Percentiles rank a stretch among this genome's conserved stretches.
Evolutionary conservation across 257 asterid genomes (phyloP).

Genomic region (Rehmannia glutinosa): DNA sequence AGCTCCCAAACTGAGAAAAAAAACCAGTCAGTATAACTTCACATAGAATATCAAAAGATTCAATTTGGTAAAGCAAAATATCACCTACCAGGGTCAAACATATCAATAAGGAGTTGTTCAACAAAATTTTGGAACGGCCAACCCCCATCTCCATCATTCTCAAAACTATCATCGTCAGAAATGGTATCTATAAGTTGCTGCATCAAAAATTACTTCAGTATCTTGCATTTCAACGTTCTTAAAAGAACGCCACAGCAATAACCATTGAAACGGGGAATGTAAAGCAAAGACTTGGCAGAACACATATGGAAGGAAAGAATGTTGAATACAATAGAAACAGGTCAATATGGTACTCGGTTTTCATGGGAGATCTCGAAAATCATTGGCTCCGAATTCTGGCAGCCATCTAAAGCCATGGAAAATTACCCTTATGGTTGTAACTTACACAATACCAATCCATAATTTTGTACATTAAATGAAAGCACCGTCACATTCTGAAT

Average conservation of each 20-base stretch:
- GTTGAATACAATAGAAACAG: neutral
- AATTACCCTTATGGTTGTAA: neutral
- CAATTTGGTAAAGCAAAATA: slow-evolving; percentile 2
- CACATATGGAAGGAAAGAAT: neutral
- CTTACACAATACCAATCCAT: neutral
- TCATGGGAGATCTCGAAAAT: neutral
- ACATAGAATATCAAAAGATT: slow-evolving; percentile 9
- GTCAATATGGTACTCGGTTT: neutral
- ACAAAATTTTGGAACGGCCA: slow-evolving; percentile 96
- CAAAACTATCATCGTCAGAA: slow-evolving; percentile 80
- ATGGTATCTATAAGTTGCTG: slow-evolving; percentile 69
- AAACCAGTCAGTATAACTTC: slow-evolving; percentile 18
- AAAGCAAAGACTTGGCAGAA: slow-evolving; percentile 16
- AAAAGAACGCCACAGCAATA: neutral
- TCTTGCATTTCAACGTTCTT: slow-evolving; percentile 18
- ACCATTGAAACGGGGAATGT: neutral
- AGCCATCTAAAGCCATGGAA: neutral
- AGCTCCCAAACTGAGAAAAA: slow-evolving; percentile 88
- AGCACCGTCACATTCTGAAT: neutral
- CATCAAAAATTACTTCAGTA: slow-evolving; percentile 36
- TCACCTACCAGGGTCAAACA: slow-evolving; percentile 82
- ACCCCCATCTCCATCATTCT: slow-evolving; percentile 70
- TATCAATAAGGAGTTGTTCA: slow-evolving; percentile 91
- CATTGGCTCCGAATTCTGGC: slow-evolving; percentile 2
- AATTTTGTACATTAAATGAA: neutral